phyloP scores from a whole-genome alignment of 148 eudicot species.

The Nyssa sinensis region DNA sequence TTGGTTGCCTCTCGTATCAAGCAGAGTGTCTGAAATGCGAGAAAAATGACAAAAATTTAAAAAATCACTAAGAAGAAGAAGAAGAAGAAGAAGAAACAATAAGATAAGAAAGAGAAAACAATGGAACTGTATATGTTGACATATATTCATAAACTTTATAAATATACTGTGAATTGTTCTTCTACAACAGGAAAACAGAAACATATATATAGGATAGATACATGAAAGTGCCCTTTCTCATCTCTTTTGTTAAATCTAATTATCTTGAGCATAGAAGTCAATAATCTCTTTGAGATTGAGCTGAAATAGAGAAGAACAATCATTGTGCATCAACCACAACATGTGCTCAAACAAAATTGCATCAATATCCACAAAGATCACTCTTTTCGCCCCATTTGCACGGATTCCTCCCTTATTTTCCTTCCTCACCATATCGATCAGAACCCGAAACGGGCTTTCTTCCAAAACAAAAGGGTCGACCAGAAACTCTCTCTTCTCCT shows the following conservation, averaged over 20 bases:
- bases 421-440: slow-evolving; percentile 35
- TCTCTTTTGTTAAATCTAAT: slow-evolving; percentile 11
- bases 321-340: slow-evolving; percentile 62
- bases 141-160: background rate
- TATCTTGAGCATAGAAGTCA: slow-evolving; percentile 57
- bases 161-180: background rate
- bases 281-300: slow-evolving; percentile 61
- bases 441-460: slow-evolving; percentile 41
- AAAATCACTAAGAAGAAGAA: background rate
- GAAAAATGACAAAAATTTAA: too few relatives aligned
- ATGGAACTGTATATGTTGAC: background rate
- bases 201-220: background rate
- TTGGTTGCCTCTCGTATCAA: too few relatives aligned
- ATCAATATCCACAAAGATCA: slow-evolving; percentile 50
- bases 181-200: background rate
- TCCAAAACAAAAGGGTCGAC: slow-evolving; percentile 47
- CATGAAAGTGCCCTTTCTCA: too few relatives aligned
- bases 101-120: background rate
- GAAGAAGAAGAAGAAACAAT: background rate
- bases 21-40: too few relatives aligned
- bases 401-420: slow-evolving; percentile 16
- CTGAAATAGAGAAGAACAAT: slow-evolving; percentile 46
- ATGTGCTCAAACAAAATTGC: slow-evolving; percentile 61
- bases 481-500: slow-evolving; percentile 42
- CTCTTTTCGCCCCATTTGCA: slow-evolving; percentile 16